phyloP scores from a whole-genome alignment of 169 alveolate genomes.

The Eimeria necatrix region DNA sequence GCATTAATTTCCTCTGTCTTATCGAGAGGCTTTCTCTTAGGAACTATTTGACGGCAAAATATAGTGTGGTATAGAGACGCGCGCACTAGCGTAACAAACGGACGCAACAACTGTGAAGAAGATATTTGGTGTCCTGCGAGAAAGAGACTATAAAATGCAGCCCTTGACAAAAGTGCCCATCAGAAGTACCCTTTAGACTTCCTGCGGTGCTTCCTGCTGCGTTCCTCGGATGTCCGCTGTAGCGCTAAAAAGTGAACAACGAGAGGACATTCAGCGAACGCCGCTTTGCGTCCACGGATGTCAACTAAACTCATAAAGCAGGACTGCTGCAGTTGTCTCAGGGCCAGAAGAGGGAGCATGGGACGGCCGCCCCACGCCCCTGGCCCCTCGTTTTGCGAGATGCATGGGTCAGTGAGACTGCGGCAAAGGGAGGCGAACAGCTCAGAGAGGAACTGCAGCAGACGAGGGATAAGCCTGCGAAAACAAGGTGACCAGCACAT shows the following conservation, averaged over 20 bases:
- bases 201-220: slow-evolving; percentile 26
- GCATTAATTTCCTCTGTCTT: too few species aligned
- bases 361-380: slow-evolving; percentile 71
- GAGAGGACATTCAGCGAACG: neutral
- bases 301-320: neutral
- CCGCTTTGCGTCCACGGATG: neutral
- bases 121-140: too few species aligned
- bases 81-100: too few species aligned
- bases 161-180: too few species aligned
- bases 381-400: slow-evolving; percentile 59
- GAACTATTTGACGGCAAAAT: too few species aligned
- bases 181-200: slow-evolving; percentile 22
- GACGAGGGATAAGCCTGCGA: slow-evolving; percentile 63
- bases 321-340: slow-evolving; percentile 70
- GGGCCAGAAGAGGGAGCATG: slow-evolving; percentile 70
- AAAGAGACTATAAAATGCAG: neutral
- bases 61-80: too few species aligned
- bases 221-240: slow-evolving; percentile 53
- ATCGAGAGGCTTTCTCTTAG: too few species aligned
- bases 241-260: slow-evolving; percentile 37
- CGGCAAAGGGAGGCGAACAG: slow-evolving; percentile 35
- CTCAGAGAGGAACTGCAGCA: slow-evolving; percentile 71
- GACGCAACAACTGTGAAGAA: too few species aligned
- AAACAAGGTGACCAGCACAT: neutral
- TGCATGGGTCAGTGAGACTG: slow-evolving; percentile 51